phyloP scores from a whole-genome alignment of 75 land plant genomes.

The Chamaecyparis obtusa region DNA sequence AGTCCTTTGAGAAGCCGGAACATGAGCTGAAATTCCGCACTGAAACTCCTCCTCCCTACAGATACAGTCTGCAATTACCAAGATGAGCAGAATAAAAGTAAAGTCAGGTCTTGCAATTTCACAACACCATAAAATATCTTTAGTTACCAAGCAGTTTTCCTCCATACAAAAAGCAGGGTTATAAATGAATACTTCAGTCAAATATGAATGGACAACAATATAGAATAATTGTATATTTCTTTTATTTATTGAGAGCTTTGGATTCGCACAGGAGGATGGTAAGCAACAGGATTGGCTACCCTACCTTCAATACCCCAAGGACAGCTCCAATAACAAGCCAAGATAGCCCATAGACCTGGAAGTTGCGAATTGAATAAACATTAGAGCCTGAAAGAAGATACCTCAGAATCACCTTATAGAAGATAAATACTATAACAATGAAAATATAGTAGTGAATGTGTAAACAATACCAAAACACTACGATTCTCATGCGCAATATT shows the following conservation, averaged over 20 bases:
- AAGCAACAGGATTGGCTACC: constrained; percentile 33
- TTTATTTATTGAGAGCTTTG: background rate
- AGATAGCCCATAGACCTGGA: constrained; percentile 68
- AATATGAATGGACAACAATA: background rate
- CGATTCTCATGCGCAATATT: constrained; percentile 29
- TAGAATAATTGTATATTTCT: background rate
- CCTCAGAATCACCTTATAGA: constrained; percentile 6
- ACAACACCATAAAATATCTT: background rate
- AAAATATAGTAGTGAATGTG: background rate
- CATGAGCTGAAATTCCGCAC: constrained; percentile 80
- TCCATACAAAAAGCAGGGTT: background rate
- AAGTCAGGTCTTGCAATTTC: background rate
- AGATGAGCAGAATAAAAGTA: background rate
- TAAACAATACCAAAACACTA: constrained; percentile 42
- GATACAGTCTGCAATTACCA: constrained; percentile 54
- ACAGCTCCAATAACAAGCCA: constrained; percentile 21
- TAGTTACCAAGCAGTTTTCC: background rate
- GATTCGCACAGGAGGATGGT: background rate
- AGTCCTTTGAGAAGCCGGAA: constrained; percentile 71
- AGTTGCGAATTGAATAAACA: background rate
- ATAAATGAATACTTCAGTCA: background rate
- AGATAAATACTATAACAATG: constrained; percentile 5
- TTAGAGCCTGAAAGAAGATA: background rate
- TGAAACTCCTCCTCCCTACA: constrained; percentile 69
- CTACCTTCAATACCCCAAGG: constrained; percentile 70